Evolutionary conservation across 257 asterid genomes (phyloP), one percentile per base, ranked within the genome.

Genomic region (Nicotiana paniculata): DNA sequence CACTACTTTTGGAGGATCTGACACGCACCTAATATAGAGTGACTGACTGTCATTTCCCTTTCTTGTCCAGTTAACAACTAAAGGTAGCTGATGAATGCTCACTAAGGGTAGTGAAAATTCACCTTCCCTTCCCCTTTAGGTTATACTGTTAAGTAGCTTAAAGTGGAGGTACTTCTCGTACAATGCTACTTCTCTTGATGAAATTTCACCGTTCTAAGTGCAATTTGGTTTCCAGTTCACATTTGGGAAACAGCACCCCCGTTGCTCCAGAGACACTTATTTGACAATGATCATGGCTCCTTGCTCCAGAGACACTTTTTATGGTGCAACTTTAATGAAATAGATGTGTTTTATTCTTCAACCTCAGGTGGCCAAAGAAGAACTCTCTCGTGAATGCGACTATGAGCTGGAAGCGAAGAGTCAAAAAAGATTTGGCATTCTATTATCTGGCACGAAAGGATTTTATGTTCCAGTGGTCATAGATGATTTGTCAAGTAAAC

Each of bases 311-410:
- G n/a, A n/a, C n/a, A n/a, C n/a, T 74, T 51, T 43, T 48, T 48
- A 51, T 74, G 28, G 26, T 26, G 63, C 62, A 51, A 74, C 62
- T 74, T 74, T 30, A 13, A 74, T 74, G 79, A 74, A 26, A 74
- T n/a, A 6, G 35, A 37, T 79, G 17, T 4, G 61, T 81, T 33
- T 13, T 81, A 53, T 81, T 72, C 37, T 54, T 61, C 61, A 55
- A 74, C 79, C 54, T 39, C 88, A 95, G 99, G 99, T 95, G 32
- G 99, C 99, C 53, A 95, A 95, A 87, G 97, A 91, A 81, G 99
- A 95, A 89, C 97, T 95, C 87, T 91, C 96, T 77, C 96, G 92
- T 69, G 99, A 95, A 89, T 95, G 99, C 72, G 90, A 95, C 82
- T 95, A 93, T 88, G 92, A 88, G 81, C 81, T 93, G 91, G 99